A percentile compares a stretch with the other conserved stretches of the same genome.
Conservation (phyloP, 441 rosid species). For the Arabidopsis lyrata region DNA sequence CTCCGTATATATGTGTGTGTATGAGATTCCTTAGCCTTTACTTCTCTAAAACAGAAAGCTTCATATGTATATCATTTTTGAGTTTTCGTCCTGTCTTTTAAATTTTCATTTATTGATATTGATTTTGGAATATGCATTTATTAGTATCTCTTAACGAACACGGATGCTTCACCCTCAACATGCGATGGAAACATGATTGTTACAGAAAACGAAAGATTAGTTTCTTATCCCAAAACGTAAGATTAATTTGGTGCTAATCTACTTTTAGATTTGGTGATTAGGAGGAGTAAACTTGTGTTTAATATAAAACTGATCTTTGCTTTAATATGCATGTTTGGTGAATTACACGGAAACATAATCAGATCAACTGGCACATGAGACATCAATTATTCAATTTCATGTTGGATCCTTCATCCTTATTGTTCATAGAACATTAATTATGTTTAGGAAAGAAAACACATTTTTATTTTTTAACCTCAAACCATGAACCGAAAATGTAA, state of each 20-base stretch:
- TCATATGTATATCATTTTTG: conserved; percentile 19
- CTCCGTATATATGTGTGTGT: conserved; percentile 9
- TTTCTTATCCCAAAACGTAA: background rate
- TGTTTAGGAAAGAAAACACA: too few relatives aligned
- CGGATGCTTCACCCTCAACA: conserved; percentile 38
- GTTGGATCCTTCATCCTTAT: too few relatives aligned
- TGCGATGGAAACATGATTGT: conserved; percentile 37
- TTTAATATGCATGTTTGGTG: too few relatives aligned
- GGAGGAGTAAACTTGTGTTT: conserved; percentile 2
- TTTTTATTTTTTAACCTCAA: too few relatives aligned
- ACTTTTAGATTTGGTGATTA: conserved; percentile 9
- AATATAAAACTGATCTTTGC: background rate
- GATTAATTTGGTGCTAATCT: conserved; percentile 12
- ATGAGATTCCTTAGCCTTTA: conserved; percentile 42
- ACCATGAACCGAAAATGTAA: too few relatives aligned
- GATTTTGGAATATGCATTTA: background rate
- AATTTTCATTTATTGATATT: background rate
- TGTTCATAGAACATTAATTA: too few relatives aligned
- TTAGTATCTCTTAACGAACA: conserved; percentile 38
- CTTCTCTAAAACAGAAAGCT: conserved; percentile 40
- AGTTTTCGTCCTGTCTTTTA: conserved; percentile 25
- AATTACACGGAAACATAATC: too few relatives aligned
- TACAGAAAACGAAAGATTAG: conserved; percentile 27
- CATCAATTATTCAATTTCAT: too few relatives aligned
- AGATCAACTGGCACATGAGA: too few relatives aligned